These are phyloP conservation scores for Nannizziopsis barbatae DNA, from an alignment of 2,329 filamentous ascomycete genomes.

Conservation along the genomic window DNA sequence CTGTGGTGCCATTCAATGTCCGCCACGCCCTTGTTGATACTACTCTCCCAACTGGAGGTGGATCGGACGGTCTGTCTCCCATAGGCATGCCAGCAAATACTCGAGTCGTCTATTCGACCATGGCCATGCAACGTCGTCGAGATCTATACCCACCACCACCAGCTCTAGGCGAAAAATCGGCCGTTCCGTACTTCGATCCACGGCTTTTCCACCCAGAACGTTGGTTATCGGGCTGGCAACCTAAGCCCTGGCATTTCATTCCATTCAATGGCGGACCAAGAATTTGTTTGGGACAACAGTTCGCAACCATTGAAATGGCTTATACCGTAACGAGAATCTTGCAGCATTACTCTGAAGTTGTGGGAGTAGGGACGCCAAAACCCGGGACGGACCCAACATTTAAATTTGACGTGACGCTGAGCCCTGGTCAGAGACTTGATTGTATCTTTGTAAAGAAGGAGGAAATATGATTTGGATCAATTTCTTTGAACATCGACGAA, in stretches of 20 bases:
- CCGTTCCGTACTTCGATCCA: slow-evolving; percentile 32
- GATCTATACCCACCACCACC: slow-evolving; percentile 38
- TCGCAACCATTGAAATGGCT: slow-evolving; percentile 49
- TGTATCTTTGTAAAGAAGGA: slow-evolving; percentile 27
- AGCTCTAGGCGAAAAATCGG: slow-evolving; percentile 16
- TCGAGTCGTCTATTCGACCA: slow-evolving; percentile 41
- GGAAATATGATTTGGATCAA: not conserved
- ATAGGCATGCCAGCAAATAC: slow-evolving; percentile 41
- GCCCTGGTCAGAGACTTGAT: slow-evolving; percentile 30
- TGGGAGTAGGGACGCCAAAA: slow-evolving; percentile 24
- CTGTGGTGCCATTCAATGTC: slow-evolving; percentile 68
- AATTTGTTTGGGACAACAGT: slow-evolving; percentile 50
- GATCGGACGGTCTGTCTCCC: slow-evolving; percentile 35
- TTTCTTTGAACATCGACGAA: not conserved
- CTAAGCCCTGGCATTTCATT: slow-evolving; percentile 45
- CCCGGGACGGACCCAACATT: slow-evolving; percentile 28
- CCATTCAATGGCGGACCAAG: slow-evolving; percentile 45
- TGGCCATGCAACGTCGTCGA: slow-evolving; percentile 42
- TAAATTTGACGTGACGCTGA: slow-evolving; percentile 31
- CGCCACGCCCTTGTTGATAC: slow-evolving; percentile 62
- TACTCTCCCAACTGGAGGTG: slow-evolving; percentile 57
- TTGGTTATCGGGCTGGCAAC: slow-evolving; percentile 41
- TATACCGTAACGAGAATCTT: slow-evolving; percentile 38
- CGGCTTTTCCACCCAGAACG: slow-evolving; percentile 41
- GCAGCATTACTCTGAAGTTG: slow-evolving; percentile 32